These are phyloP conservation scores for Neocallimastix lanati DNA, from an alignment of 192 early-diverging fungal genomes.

Conservation along the genomic window DNA sequence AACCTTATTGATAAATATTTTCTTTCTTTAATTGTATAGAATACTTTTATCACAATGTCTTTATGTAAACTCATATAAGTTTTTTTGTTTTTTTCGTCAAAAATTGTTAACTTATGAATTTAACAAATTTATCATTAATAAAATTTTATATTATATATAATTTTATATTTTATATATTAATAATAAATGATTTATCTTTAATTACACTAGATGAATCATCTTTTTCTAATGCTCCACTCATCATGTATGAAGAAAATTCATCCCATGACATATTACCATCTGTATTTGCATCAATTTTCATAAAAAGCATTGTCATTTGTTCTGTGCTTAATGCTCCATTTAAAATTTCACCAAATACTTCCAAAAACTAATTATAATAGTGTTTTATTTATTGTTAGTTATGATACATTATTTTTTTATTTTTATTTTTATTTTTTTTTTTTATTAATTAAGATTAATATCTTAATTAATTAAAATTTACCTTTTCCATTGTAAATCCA, in stretches of 20 bases:
- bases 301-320: slow-evolving; percentile 51
- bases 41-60: slow-evolving; percentile 34
- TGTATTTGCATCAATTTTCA: slow-evolving; percentile 51
- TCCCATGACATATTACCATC: slow-evolving; percentile 46
- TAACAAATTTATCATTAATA: no score
- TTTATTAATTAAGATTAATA: no score
- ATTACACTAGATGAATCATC: slow-evolving; percentile 7
- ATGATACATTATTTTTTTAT: no score
- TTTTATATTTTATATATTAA: no score
- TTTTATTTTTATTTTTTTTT: background rate
- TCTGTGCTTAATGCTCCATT: slow-evolving; percentile 33
- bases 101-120: slow-evolving; percentile 13
- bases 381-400: no score
- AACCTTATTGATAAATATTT: slow-evolving; percentile 42
- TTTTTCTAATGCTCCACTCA: slow-evolving; percentile 24
- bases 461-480: no score
- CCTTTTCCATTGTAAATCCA: slow-evolving; percentile 42
- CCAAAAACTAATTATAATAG: slow-evolving; percentile 47
- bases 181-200: no score
- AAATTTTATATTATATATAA: no score
- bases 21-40: slow-evolving; percentile 35
- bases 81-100: slow-evolving; percentile 30
- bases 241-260: slow-evolving; percentile 48
- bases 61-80: slow-evolving; percentile 26
- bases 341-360: slow-evolving; percentile 39